Evolutionary conservation across 2,329 filamentous ascomycete species (phyloP).

Genomic region (Botrytis pseudocinerea): DNA sequence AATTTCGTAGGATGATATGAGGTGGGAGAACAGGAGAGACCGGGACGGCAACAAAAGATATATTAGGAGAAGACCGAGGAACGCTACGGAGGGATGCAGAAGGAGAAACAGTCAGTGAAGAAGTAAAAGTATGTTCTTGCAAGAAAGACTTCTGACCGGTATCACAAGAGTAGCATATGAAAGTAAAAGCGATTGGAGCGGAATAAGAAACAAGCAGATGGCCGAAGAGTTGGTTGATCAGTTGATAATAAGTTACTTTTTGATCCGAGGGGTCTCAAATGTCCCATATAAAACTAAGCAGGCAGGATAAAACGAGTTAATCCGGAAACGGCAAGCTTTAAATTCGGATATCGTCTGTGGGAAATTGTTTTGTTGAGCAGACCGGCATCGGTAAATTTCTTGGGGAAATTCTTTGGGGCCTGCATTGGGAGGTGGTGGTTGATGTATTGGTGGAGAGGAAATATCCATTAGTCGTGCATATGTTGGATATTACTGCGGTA

Average conservation of each 20-base stretch:
- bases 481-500: not conserved
- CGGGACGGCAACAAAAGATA: not conserved
- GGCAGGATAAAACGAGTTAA: not conserved
- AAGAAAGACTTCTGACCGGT: constrained; percentile 20
- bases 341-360: not conserved
- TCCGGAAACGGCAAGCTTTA: not conserved
- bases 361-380: constrained; percentile 15
- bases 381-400: not conserved
- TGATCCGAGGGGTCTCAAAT: constrained; percentile 2
- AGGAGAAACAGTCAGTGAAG: not conserved
- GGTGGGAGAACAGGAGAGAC: not conserved
- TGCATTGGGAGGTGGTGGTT: not conserved
- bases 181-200: constrained; percentile 17
- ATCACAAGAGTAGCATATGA: constrained; percentile 15
- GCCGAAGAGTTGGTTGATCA: not conserved
- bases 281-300: not conserved
- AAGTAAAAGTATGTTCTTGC: not conserved
- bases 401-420: not conserved
- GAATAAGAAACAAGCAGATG: not conserved
- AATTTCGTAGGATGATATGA: not conserved
- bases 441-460: not conserved
- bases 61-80: not conserved
- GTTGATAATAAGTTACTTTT: not conserved
- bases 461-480: not conserved
- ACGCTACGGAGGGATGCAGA: not conserved